Conservation (phyloP, 2,329 filamentous ascomycete genomes). For the Aaosphaeria arxii region DNA sequence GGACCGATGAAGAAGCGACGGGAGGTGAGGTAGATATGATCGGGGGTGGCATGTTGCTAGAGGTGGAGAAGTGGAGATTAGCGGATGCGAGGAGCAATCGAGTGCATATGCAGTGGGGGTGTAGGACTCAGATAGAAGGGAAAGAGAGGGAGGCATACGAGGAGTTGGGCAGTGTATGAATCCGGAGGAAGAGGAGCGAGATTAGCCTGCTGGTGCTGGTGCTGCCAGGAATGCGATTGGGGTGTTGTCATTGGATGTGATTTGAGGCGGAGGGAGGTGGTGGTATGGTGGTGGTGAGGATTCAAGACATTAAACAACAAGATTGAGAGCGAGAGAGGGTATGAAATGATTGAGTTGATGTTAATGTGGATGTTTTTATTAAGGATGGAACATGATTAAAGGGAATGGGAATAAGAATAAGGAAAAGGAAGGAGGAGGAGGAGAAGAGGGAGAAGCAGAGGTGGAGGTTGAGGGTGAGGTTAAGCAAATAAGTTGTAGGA, state of each 20-base stretch:
- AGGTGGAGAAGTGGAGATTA: constrained; percentile 6
- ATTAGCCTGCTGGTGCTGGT: constrained; percentile 30
- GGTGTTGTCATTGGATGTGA: constrained; percentile 28
- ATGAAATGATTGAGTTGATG: no score
- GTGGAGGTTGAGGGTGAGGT: not conserved
- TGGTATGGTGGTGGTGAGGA: constrained; percentile 2
- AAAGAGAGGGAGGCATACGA: constrained; percentile 39
- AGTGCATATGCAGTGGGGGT: not conserved
- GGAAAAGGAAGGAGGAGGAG: not conserved
- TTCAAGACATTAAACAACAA: constrained; percentile 4
- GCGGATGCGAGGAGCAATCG: not conserved
- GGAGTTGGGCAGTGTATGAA: constrained; percentile 54
- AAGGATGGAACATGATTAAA: no score
- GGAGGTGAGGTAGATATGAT: constrained; percentile 61
- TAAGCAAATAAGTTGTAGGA: not conserved
- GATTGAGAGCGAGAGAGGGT: not conserved
- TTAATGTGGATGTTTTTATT: no score
- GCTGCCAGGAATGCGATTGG: constrained; percentile 30
- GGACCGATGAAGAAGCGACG: constrained; percentile 64
- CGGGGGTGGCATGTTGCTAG: constrained; percentile 58
- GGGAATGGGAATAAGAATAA: no score
- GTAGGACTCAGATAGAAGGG: not conserved
- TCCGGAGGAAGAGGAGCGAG: constrained; percentile 40
- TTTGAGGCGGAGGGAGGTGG: constrained; percentile 3
- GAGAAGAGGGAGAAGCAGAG: not conserved